Evolutionary conservation across 331 rosid species (phyloP).

Genomic region (Malus hybrid): DNA sequence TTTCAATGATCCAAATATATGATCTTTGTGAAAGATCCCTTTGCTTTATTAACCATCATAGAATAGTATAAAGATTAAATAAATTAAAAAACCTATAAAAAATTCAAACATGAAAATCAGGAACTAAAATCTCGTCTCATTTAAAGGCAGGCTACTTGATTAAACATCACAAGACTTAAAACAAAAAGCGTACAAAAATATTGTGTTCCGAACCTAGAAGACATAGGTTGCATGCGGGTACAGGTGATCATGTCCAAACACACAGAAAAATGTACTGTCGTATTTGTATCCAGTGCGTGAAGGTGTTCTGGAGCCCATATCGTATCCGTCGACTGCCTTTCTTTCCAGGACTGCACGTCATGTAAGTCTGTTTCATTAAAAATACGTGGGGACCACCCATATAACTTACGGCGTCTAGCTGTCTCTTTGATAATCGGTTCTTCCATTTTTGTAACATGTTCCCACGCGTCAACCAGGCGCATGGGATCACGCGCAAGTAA

Average conservation of each 20-base stretch:
- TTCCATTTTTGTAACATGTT: not conserved
- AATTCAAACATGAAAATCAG: too few species aligned
- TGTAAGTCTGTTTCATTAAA: constrained; percentile 1
- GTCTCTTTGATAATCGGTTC: not conserved
- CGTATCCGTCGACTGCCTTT: not conserved
- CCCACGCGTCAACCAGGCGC: not conserved
- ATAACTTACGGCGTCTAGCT: constrained; percentile 1
- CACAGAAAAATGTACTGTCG: not conserved
- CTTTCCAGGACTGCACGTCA: not conserved
- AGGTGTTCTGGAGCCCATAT: not conserved
- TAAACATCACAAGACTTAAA: too few species aligned
- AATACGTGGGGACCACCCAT: not conserved
- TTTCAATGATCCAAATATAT: too few species aligned
- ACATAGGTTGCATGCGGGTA: not conserved
- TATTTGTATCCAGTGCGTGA: not conserved
- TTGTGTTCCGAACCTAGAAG: not conserved
- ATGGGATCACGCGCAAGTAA: not conserved
- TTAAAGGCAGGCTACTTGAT: too few species aligned
- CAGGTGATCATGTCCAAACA: not conserved
- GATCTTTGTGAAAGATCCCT: too few species aligned
- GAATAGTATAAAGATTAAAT: too few species aligned
- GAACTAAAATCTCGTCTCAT: too few species aligned
- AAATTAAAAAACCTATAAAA: too few species aligned
- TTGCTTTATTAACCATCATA: too few species aligned
- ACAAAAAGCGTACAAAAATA: too few species aligned